Percentiles rank a stretch among this genome's conserved stretches.
Conservation (phyloP, 345 rosid genomes). For the Erodium maritimum region DNA sequence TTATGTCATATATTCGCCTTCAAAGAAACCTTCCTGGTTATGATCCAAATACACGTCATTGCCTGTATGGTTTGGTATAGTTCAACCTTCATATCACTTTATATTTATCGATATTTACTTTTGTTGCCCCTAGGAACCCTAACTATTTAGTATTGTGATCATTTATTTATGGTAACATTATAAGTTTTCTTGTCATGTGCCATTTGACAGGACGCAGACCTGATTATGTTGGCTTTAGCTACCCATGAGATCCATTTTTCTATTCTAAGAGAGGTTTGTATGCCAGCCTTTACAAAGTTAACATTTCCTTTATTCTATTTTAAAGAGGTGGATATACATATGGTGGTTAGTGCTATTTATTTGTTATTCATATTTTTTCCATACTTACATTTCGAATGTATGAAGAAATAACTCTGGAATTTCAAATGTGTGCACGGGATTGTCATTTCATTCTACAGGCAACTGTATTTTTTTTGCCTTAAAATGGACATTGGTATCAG, state of each 20-base stretch:
- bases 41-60: conserved; percentile 83
- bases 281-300: background rate
- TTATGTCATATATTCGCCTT: conserved; percentile 79
- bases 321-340: conserved; percentile 1
- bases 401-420: no score
- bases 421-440: background rate
- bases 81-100: conserved; percentile 14
- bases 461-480: background rate
- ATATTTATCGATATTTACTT: background rate
- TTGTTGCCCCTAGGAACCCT: background rate
- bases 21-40: conserved; percentile 84
- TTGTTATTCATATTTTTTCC: background rate
- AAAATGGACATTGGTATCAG: background rate
- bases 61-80: conserved; percentile 92
- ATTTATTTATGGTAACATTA: background rate
- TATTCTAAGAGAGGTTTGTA: conserved; percentile 84
- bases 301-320: background rate
- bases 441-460: background rate
- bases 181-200: background rate
- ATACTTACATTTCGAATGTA: background rate
- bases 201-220: conserved; percentile 71
- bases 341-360: background rate
- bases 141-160: background rate
- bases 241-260: conserved; percentile 92
- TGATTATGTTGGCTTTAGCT: conserved; percentile 94